A percentile compares a stretch with the other conserved stretches of the same genome.
These are phyloP conservation scores for Calonectria leucothoes DNA, from an alignment of 2,329 filamentous ascomycete genomes.

Conservation along the genomic window DNA sequence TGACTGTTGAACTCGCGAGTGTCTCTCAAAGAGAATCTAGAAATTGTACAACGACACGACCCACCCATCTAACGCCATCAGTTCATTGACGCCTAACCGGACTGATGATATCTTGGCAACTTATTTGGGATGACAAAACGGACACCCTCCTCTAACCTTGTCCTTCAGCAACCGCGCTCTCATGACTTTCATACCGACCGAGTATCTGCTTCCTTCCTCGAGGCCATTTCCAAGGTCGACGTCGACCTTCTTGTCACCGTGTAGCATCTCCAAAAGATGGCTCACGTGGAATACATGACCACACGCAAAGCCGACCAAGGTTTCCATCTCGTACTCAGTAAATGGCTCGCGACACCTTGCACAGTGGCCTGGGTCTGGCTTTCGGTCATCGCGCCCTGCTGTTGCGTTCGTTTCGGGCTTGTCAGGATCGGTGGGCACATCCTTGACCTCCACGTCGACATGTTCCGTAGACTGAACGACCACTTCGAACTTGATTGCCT, in stretches of 20 bases:
- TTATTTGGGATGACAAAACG: slow-evolving; percentile 60
- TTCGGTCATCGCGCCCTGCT: slow-evolving; percentile 43
- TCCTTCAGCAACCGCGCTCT: slow-evolving; percentile 83
- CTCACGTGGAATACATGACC: slow-evolving; percentile 84
- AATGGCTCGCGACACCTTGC: slow-evolving; percentile 68
- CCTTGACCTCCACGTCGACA: slow-evolving; percentile 56
- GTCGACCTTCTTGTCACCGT: slow-evolving; percentile 59
- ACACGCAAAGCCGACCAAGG: slow-evolving; percentile 83
- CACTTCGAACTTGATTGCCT: slow-evolving; percentile 91
- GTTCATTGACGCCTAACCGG: slow-evolving; percentile 15
- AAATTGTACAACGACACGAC: slow-evolving; percentile 8
- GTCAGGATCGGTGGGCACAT: slow-evolving; percentile 46
- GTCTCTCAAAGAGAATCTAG: not conserved
- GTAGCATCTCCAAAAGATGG: slow-evolving; percentile 71
- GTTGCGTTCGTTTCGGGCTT: slow-evolving; percentile 36
- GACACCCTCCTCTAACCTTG: slow-evolving; percentile 74
- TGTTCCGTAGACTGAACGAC: slow-evolving; percentile 57
- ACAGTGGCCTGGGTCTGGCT: slow-evolving; percentile 66
- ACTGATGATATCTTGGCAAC: slow-evolving; percentile 21
- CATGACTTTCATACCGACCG: slow-evolving; percentile 88
- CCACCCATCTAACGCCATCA: slow-evolving; percentile 27
- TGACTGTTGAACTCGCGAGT: not conserved
- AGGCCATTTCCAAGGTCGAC: slow-evolving; percentile 57
- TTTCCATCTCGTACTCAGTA: slow-evolving; percentile 73
- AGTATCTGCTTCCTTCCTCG: slow-evolving; percentile 63